Percentiles rank a stretch among this genome's conserved stretches.
Conservation (phyloP, 2,329 filamentous ascomycete species). For the Coniochaeta pulveracea region DNA sequence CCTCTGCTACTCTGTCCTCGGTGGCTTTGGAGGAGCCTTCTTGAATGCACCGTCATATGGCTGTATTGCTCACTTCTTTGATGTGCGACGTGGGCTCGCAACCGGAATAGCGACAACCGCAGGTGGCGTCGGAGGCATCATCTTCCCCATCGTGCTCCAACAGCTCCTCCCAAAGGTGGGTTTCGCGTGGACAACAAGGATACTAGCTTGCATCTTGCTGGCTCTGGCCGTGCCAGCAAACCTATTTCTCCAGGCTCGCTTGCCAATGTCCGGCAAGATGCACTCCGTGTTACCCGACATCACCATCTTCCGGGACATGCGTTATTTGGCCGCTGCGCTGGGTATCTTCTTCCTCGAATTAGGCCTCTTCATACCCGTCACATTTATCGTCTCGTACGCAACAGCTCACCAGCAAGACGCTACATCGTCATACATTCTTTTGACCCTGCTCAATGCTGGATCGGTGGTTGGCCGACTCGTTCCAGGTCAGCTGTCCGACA, state of each 20-base stretch:
- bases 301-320: slow-evolving; percentile 45
- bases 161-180: slow-evolving; percentile 32
- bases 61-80: slow-evolving; percentile 70
- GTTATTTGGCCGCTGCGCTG: slow-evolving; percentile 47
- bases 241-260: slow-evolving; percentile 37
- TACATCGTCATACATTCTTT: slow-evolving; percentile 57
- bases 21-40: slow-evolving; percentile 61
- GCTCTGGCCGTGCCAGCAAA: slow-evolving; percentile 34
- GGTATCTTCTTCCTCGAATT: slow-evolving; percentile 62
- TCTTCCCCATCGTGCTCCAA: slow-evolving; percentile 42
- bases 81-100: slow-evolving; percentile 59
- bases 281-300: slow-evolving; percentile 43
- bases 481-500: slow-evolving; percentile 66
- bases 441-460: slow-evolving; percentile 73
- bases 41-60: slow-evolving; percentile 70
- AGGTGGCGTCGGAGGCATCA: slow-evolving; percentile 56
- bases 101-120: slow-evolving; percentile 74
- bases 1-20: slow-evolving; percentile 62
- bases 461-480: slow-evolving; percentile 67
- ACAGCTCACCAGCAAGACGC: slow-evolving; percentile 46
- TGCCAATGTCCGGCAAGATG: slow-evolving; percentile 29
- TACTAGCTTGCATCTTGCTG: slow-evolving; percentile 37
- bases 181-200: slow-evolving; percentile 37
- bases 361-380: slow-evolving; percentile 62
- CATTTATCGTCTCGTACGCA: slow-evolving; percentile 66